phyloP scores from a whole-genome alignment of 129 eudicot genomes.

The Heracleum sosnowskyi region DNA sequence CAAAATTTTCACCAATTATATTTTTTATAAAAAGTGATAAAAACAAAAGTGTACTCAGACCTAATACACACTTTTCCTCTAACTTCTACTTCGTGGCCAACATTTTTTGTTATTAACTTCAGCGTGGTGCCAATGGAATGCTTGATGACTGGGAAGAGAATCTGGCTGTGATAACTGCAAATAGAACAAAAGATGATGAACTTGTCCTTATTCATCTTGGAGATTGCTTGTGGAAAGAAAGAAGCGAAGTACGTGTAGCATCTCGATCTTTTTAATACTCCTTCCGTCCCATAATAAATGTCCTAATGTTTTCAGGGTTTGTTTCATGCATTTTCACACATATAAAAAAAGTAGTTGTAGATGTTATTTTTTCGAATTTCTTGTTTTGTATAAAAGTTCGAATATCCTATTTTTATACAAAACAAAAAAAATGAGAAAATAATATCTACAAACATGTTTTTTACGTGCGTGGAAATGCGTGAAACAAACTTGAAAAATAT shows the following conservation, averaged over 20 bases:
- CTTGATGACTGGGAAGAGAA: slow-evolving; percentile 95
- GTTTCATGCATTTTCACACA: too few species aligned
- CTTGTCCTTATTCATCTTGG: slow-evolving; percentile 96
- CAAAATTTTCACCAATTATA: not conserved
- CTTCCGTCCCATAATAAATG: too few species aligned
- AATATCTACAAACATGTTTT: too few species aligned
- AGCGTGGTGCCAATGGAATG: slow-evolving; percentile 65
- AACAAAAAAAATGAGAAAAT: too few species aligned
- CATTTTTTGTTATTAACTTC: slow-evolving; percentile 23
- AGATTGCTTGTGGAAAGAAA: slow-evolving; percentile 91
- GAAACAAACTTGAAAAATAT: too few species aligned
- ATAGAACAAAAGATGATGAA: slow-evolving; percentile 90
- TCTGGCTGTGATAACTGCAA: slow-evolving; percentile 91
- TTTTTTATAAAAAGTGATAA: not conserved
- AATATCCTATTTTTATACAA: too few species aligned
- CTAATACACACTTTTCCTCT: not conserved
- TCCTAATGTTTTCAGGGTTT: too few species aligned
- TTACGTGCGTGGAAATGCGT: too few species aligned
- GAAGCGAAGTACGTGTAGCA: slow-evolving; percentile 63
- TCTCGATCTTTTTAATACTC: not conserved
- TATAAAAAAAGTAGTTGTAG: too few species aligned
- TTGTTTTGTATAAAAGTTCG: too few species aligned
- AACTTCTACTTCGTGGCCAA: not conserved
- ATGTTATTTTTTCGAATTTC: too few species aligned
- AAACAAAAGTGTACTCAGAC: not conserved